Evolutionary conservation across 441 rosid species (phyloP), one percentile per base, ranked within the genome.

Genomic region (Euphorbia schlechtendalii): DNA sequence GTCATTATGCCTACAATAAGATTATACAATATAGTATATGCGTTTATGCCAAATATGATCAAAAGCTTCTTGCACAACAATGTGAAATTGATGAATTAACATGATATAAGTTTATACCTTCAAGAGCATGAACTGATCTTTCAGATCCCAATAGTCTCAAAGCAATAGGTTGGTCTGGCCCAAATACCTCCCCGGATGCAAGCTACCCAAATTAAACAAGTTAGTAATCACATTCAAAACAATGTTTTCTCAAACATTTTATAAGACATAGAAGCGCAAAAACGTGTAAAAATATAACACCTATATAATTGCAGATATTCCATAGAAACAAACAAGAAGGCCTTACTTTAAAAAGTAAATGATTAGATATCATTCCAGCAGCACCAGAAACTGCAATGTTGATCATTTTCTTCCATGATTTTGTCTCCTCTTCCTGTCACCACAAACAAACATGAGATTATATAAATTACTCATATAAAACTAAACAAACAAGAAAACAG

Each of bases 351-450:
- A 90, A 93, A 63, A 93, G 93, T 59, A 93, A 85, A 72, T 93
- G 97, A 67, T 93, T 90, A 25, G 99, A 80, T n/a, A 93, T 93
- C 93, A 84, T 88, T 28, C 99, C 99, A 66, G 99, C 96, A 62
- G 96, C 96, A 56, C 97, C 96, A 28, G 99, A 93, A 17, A 93
- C 96, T 15, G 92, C 84, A 43, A 90, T 76, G 63, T 80, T 86
- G 40, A 90, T 81, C 49, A 83, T 30, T 77, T 88, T 90, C 81
- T 90, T 88, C 99, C 97, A 93, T 65, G 92, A 71, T 78, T 76
- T 87, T 66, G 99, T 90, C 82, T 88, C 82, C 56, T 93, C 97
- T 69, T 90, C 97, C 99, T 93, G 79, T 20, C 8, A 70, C 55
- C 60, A 43, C 11, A 22, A 40, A 46, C 13, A 51, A 58, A 66